Evolutionary conservation across 768 basidiomycete species (phyloP).

Genomic region (Gymnopilus dilepis): DNA sequence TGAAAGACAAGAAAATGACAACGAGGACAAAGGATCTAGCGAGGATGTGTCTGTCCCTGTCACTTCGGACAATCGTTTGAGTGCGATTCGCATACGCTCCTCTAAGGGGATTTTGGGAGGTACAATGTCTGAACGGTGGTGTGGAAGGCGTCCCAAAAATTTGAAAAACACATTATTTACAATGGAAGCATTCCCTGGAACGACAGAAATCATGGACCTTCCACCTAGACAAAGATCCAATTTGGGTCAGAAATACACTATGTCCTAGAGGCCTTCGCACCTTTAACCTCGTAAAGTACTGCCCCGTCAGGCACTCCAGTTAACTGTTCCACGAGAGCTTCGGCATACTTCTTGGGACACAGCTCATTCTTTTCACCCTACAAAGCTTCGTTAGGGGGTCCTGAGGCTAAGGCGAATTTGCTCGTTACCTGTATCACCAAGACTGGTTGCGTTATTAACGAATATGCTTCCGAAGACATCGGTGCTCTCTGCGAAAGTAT

Average conservation of each 20-base stretch:
- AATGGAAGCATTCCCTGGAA: slow-evolving; percentile 61
- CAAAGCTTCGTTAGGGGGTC: background rate
- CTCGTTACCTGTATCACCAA: slow-evolving; percentile 68
- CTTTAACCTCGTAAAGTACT: slow-evolving; percentile 64
- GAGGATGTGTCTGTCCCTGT: slow-evolving; percentile 44
- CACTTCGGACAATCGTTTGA: slow-evolving; percentile 59
- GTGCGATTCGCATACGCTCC: slow-evolving; percentile 61
- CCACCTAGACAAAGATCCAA: slow-evolving; percentile 45
- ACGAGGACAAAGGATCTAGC: slow-evolving; percentile 60
- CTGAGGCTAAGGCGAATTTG: background rate
- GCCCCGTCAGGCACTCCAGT: slow-evolving; percentile 54
- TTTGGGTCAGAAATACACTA: background rate
- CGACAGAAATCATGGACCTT: slow-evolving; percentile 57
- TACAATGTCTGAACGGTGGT: slow-evolving; percentile 50
- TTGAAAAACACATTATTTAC: slow-evolving; percentile 67
- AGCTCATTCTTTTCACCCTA: slow-evolving; percentile 67
- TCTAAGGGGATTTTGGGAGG: slow-evolving; percentile 38
- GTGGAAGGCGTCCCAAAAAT: slow-evolving; percentile 64
- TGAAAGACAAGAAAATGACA: slow-evolving; percentile 72
- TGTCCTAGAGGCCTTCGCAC: slow-evolving; percentile 36
- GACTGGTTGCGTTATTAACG: slow-evolving; percentile 64
- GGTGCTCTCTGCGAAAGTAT: slow-evolving; percentile 54
- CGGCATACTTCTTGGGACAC: slow-evolving; percentile 61
- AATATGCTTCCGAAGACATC: slow-evolving; percentile 51
- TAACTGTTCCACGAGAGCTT: slow-evolving; percentile 54